Percentiles rank a stretch among this genome's conserved stretches.
phyloP scores from a whole-genome alignment of 345 rosid species.

The Anacardium occidentale region DNA sequence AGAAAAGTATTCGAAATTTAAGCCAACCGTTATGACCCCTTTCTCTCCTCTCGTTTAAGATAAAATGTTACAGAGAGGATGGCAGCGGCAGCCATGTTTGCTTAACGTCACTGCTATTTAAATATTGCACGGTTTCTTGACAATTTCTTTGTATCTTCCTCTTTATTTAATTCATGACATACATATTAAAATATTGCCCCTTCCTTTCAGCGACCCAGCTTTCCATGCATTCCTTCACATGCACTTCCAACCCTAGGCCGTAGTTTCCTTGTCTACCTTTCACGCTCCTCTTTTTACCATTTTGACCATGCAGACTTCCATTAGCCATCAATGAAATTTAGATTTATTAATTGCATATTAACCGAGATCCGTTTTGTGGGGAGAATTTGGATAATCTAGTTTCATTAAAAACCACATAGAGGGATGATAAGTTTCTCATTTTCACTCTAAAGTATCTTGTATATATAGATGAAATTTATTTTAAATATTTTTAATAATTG shows the following conservation, averaged over 20 bases:
- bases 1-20: conserved; percentile 36
- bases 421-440: no score
- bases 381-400: no score
- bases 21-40: conserved; percentile 36
- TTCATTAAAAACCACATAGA: no score
- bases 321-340: no score
- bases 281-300: conserved; percentile 34
- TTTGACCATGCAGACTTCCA: conserved; percentile 30
- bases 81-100: conserved; percentile 48
- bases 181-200: conserved; percentile 14
- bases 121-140: conserved; percentile 62
- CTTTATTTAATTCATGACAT: conserved; percentile 10
- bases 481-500: no score
- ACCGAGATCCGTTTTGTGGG: no score
- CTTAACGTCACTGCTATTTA: conserved; percentile 52
- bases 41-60: conserved; percentile 34
- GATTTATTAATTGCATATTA: no score
- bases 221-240: conserved; percentile 73
- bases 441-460: no score
- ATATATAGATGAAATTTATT: no score
- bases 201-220: conserved; percentile 43
- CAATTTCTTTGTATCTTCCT: conserved; percentile 49
- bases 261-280: conserved; percentile 29
- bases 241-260: conserved; percentile 47
- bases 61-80: conserved; percentile 15